Percentiles rank a stretch among this genome's conserved stretches.
phyloP scores from a whole-genome alignment of 2,329 filamentous ascomycete species.

The Diaporthe sp. region DNA sequence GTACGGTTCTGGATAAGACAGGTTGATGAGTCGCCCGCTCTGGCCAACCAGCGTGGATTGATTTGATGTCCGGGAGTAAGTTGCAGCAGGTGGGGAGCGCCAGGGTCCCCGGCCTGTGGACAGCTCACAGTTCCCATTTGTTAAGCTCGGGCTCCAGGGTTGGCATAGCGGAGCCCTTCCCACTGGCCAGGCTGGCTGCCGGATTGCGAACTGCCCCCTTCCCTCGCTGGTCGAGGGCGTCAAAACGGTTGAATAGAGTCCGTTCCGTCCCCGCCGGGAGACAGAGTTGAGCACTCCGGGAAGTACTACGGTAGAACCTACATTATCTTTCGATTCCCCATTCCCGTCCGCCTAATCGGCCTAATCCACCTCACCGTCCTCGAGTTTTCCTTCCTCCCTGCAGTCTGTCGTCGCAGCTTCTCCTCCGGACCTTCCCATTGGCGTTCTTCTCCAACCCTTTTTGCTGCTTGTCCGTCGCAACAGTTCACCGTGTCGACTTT shows the following conservation, averaged over 20 bases:
- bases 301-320: neutral
- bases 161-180: neutral
- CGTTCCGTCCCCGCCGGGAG: slow-evolving; percentile 25
- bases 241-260: slow-evolving; percentile 12
- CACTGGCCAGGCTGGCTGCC: neutral
- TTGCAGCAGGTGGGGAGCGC: slow-evolving; percentile 16
- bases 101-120: slow-evolving; percentile 9
- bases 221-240: neutral
- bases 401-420: neutral
- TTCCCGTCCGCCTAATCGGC: neutral
- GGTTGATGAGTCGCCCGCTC: neutral
- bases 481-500: slow-evolving; percentile 9
- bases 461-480: slow-evolving; percentile 13
- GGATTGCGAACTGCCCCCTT: slow-evolving; percentile 19
- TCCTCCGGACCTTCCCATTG: slow-evolving; percentile 2
- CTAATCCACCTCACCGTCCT: slow-evolving; percentile 18
- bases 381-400: neutral
- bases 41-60: slow-evolving; percentile 29
- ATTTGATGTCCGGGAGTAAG: slow-evolving; percentile 28
- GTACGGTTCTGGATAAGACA: slow-evolving; percentile 28
- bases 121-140: slow-evolving; percentile 23
- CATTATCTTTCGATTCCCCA: slow-evolving; percentile 33
- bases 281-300: slow-evolving; percentile 6
- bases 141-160: slow-evolving; percentile 14
- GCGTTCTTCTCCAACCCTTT: slow-evolving; percentile 4